These are phyloP conservation scores for Rhodotorula sp. DNA, from an alignment of 1,284 basidiomycete genomes.

Conservation along the genomic window DNA sequence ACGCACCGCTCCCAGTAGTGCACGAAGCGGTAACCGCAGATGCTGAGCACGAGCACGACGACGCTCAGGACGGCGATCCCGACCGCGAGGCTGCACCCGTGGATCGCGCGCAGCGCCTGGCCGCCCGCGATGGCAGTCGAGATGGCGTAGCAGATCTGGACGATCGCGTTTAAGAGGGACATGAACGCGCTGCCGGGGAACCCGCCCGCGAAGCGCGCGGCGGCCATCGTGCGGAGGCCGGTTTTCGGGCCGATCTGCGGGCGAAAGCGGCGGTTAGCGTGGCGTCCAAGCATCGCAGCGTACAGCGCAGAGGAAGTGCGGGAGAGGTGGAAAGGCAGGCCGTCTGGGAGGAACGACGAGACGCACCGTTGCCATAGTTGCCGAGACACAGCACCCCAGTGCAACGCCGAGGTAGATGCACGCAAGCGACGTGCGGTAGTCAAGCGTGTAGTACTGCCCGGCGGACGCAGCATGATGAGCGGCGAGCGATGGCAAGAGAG, in stretches of 20 bases:
- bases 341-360: not conserved
- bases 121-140: constrained; percentile 52
- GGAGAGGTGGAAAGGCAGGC: not conserved
- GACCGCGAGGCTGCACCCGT: constrained; percentile 52
- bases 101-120: constrained; percentile 54
- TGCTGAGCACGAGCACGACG: constrained; percentile 51
- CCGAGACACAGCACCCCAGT: constrained; percentile 52
- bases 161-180: constrained; percentile 62
- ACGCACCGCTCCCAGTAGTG: constrained; percentile 61
- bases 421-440: constrained; percentile 55
- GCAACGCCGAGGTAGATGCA: constrained; percentile 52
- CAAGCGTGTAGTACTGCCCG: constrained; percentile 55
- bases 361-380: constrained; percentile 58
- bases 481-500: too few species aligned
- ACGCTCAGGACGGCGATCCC: constrained; percentile 54
- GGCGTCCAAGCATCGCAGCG: too few species aligned
- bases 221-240: constrained; percentile 64
- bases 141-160: constrained; percentile 16
- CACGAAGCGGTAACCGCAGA: constrained; percentile 53
- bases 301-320: too few species aligned
- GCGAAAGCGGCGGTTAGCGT: not conserved
- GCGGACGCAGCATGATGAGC: not conserved
- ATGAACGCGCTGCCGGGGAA: constrained; percentile 54
- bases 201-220: constrained; percentile 7
- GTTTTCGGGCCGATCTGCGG: constrained; percentile 61